Percentiles rank a stretch among this genome's conserved stretches.
Evolutionary conservation across 805 yeast genomes (phyloP).

Genomic region (Candida sithepensis): DNA sequence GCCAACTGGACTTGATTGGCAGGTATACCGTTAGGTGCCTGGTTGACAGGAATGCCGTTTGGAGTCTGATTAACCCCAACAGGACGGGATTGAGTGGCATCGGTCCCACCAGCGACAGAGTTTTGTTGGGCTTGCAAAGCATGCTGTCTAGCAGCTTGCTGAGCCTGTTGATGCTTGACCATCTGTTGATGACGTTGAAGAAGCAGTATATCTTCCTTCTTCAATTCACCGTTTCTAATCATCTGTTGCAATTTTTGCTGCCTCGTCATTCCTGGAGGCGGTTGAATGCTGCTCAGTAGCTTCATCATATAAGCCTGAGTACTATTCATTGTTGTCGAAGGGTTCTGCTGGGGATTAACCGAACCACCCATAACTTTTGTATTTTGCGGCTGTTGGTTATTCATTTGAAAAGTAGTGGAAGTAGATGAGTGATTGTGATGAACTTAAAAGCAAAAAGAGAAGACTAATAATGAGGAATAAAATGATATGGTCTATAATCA

Average conservation of each 20-base stretch:
- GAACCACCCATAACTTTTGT: slow-evolving; percentile 12
- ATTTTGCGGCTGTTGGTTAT: background rate
- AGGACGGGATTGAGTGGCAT: no score
- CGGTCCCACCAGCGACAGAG: slow-evolving; percentile 21
- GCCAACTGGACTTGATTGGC: slow-evolving; percentile 1
- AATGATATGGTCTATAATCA: background rate
- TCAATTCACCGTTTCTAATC: slow-evolving; percentile 29
- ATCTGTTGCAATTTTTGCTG: slow-evolving; percentile 32
- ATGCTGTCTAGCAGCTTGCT: slow-evolving; percentile 10
- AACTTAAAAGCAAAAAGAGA: no score
- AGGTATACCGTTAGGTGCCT: background rate
- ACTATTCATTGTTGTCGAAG: slow-evolving; percentile 7
- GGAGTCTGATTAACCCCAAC: background rate
- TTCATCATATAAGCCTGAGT: slow-evolving; percentile 27
- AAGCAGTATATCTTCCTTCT: slow-evolving; percentile 28
- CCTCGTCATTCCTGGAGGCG: slow-evolving; percentile 32
- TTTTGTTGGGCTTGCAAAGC: slow-evolving; percentile 11
- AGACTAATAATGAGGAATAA: background rate
- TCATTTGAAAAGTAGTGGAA: background rate
- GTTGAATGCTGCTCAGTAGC: slow-evolving; percentile 29
- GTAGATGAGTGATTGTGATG: background rate
- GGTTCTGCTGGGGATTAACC: slow-evolving; percentile 6
- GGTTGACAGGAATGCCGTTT: slow-evolving; percentile 4
- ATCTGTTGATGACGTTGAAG: slow-evolving; percentile 32
- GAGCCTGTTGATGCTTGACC: slow-evolving; percentile 26